A percentile compares a stretch with the other conserved stretches of the same genome.
These are phyloP conservation scores for Capillidium rhysosporum DNA, from an alignment of 371 early-diverging fungal genomes.

Conservation along the genomic window DNA sequence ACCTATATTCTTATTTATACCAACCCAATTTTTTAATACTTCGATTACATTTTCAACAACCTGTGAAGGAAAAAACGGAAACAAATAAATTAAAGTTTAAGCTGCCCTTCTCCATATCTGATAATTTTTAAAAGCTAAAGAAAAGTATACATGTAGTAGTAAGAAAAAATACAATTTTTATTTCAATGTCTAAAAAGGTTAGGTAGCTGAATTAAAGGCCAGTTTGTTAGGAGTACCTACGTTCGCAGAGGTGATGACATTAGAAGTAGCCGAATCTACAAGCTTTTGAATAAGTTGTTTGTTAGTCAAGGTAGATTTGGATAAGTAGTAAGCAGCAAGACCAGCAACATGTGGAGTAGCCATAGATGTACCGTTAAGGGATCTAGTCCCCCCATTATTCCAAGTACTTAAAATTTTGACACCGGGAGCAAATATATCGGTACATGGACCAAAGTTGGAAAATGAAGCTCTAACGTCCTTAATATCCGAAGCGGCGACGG, in stretches of 20 bases:
- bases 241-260: conserved; percentile 36
- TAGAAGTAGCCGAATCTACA: conserved; percentile 36
- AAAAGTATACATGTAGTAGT: background rate
- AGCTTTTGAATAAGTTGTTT: conserved; percentile 58
- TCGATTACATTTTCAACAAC: too few relatives aligned
- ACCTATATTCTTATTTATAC: too few relatives aligned
- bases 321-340: conserved; percentile 69
- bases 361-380: conserved; percentile 98
- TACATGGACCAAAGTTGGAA: conserved; percentile 53
- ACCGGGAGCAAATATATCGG: conserved; percentile 43
- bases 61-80: too few relatives aligned
- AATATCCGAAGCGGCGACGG: conserved; percentile 36
- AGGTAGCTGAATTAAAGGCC: conserved; percentile 19
- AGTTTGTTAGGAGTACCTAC: conserved; percentile 56
- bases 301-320: conserved; percentile 25
- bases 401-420: too few relatives aligned
- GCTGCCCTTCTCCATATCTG: too few relatives aligned
- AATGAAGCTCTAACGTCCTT: conserved; percentile 36
- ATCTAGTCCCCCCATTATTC: conserved; percentile 48
- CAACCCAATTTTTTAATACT: too few relatives aligned
- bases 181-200: background rate
- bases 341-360: conserved; percentile 98
- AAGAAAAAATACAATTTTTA: background rate
- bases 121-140: too few relatives aligned
- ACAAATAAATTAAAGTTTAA: too few relatives aligned